Conservation (phyloP, 495 filamentous ascomycete genomes). For the Hapsidospora chrysogenum region DNA sequence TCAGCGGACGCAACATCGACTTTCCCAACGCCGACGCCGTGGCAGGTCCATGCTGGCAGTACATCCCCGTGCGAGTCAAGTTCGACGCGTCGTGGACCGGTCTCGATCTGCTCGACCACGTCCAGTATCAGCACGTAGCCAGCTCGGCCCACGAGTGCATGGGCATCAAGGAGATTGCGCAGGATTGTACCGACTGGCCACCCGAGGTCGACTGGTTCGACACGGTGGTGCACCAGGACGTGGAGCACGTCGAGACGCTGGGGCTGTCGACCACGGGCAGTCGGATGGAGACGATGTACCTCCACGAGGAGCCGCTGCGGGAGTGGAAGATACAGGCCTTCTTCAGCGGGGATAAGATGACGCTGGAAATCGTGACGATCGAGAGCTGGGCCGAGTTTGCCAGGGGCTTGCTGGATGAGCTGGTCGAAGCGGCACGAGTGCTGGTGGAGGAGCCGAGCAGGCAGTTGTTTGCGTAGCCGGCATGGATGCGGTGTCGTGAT, state of each 20-base stretch:
- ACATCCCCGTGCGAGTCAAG: conserved; percentile 19
- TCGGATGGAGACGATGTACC: conserved; percentile 24
- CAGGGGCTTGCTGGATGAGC: conserved; percentile 14
- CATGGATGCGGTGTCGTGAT: no score
- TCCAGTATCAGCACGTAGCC: conserved; percentile 21
- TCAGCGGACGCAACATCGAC: conserved; percentile 38
- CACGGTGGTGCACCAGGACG: conserved; percentile 28
- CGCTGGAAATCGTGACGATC: conserved; percentile 25
- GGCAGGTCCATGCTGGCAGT: conserved; percentile 27
- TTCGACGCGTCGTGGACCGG: conserved; percentile 13
- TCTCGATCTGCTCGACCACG: conserved; percentile 12
- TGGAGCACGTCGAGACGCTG: conserved; percentile 22
- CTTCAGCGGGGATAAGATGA: conserved; percentile 16
- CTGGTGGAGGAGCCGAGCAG: conserved; percentile 13
- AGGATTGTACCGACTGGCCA: conserved; percentile 10
- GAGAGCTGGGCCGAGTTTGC: conserved; percentile 22
- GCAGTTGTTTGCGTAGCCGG: conserved; percentile 3
- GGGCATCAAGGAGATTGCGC: conserved; percentile 17
- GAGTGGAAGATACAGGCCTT: conserved; percentile 32
- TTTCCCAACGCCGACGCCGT: conserved; percentile 27
- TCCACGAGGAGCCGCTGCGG: conserved; percentile 22
- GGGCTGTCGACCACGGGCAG: conserved; percentile 10
- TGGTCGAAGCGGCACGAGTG: conserved; percentile 12
- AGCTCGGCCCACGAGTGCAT: conserved; percentile 19
- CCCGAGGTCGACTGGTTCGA: conserved; percentile 17